Evolutionary conservation across 768 basidiomycete genomes (phyloP).

Genomic region (Epithele typhae): DNA sequence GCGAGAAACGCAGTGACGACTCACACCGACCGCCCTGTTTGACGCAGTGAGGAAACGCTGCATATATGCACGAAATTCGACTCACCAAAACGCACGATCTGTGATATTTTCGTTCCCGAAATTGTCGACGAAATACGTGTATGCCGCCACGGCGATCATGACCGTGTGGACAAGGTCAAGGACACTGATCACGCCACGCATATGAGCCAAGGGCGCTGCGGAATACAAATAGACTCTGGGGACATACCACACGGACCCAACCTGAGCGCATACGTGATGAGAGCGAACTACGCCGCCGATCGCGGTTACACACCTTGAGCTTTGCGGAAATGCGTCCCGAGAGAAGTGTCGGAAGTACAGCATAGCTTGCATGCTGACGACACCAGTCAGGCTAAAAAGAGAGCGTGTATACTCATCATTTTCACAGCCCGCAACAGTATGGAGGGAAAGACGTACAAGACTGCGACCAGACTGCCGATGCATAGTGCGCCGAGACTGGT

Average conservation of each 20-base stretch:
- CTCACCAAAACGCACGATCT: constrained; percentile 21
- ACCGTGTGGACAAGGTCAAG: constrained; percentile 22
- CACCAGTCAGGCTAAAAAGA: no score
- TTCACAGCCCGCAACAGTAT: no score
- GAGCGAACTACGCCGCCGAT: background rate
- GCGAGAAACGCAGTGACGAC: no score
- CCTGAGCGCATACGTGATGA: constrained; percentile 8
- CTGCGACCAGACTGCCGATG: no score
- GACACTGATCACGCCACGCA: constrained; percentile 6
- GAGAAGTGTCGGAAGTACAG: constrained; percentile 18
- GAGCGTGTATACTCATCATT: no score
- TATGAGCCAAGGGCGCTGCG: background rate
- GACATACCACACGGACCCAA: constrained; percentile 17
- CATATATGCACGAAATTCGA: no score
- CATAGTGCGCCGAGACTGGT: no score
- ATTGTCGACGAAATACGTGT: constrained; percentile 20
- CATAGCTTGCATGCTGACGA: constrained; percentile 21
- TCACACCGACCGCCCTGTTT: no score
- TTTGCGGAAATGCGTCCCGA: constrained; percentile 15
- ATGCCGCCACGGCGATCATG: constrained; percentile 19
- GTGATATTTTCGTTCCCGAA: constrained; percentile 17
- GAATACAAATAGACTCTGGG: no score
- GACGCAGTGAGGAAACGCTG: no score
- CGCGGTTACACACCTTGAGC: constrained; percentile 11
- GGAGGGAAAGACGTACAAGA: no score